Evolutionary conservation across 139 green algal species (phyloP), one percentile per base, ranked within the genome.

Genomic region (Axilococcus clingmanii): DNA sequence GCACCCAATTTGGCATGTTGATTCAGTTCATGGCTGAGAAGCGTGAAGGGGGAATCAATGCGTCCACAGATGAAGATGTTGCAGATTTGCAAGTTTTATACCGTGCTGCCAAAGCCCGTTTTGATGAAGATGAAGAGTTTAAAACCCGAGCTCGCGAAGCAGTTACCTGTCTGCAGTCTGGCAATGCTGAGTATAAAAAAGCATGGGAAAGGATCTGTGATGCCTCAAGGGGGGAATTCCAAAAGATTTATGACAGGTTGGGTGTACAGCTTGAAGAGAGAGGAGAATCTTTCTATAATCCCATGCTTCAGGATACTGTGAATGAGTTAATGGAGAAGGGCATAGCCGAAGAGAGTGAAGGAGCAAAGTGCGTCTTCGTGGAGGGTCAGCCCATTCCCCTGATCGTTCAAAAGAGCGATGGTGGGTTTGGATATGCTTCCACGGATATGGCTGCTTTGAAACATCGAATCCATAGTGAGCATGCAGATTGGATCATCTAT

Each of bases 1-100:
- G 92, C 52, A 99, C 91, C 0, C 91, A 98, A 79, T 99, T 99
- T 65, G 92, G 92, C 32, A 99, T 99, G 92, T 78, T 99, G 7
- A 98, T 98, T 31, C 59, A 88, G 68, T 77, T 88, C 69, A 86
- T 94, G 48, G 53, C 58, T 3, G 85, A 94, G 44, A 61, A 65
- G 35, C 51, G 72, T 31, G 54, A 60, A 3, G 80, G 60, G 14
- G 84, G 80, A 0, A 63, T 87, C 25, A 48, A 60, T 8, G 73
- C 63, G 17, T 55, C 55, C 3, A 81, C 66, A 6, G 71, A 81
- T 7, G 74, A 86, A 57, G 74, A 78, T 35, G 77, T 95, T 25
- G 44, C 63, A 5, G 83, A 95, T 62, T 71, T 94, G 52, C 61
- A 76, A 59, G 51, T 55, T 30, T 61, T 79, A 28, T 81, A 81